Evolutionary conservation across 805 yeast species (phyloP).

Genomic region (Metschnikowia kunwiensis): DNA sequence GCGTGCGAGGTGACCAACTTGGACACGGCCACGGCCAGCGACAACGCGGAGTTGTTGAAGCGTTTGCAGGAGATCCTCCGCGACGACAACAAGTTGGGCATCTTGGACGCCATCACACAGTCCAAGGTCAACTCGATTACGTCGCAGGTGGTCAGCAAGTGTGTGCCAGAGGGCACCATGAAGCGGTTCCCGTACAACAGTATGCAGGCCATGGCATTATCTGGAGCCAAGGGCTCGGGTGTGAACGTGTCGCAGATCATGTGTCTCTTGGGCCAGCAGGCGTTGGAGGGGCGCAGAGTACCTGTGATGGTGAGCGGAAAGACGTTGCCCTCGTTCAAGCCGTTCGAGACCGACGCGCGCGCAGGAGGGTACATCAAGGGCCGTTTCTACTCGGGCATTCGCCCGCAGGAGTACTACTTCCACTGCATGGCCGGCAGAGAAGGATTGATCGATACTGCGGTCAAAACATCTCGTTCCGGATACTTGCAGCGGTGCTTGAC

Average conservation of each 20-base stretch:
- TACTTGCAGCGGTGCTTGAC: conserved; percentile 97
- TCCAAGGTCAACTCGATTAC: conserved; percentile 89
- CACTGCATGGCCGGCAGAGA: conserved; percentile 99
- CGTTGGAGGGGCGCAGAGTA: conserved; percentile 97
- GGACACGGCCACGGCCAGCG: conserved; percentile 42
- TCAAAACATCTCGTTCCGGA: conserved; percentile 97
- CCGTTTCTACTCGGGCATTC: conserved; percentile 94
- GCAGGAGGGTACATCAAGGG: conserved; percentile 99
- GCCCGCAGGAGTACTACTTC: conserved; percentile 98
- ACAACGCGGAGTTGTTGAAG: conserved; percentile 73
- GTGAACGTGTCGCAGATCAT: conserved; percentile 98
- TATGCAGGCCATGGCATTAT: conserved; percentile 98
- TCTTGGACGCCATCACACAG: conserved; percentile 93
- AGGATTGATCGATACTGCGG: conserved; percentile 99
- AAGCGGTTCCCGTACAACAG: conserved; percentile 92
- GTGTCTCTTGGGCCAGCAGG: conserved; percentile 99
- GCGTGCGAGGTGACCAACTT: conserved; percentile 93
- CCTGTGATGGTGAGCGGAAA: conserved; percentile 99
- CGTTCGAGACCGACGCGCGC: conserved; percentile 93
- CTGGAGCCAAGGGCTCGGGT: conserved; percentile 98
- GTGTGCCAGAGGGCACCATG: conserved; percentile 96
- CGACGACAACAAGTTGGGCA: conserved; percentile 88
- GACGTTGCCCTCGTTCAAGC: conserved; percentile 92
- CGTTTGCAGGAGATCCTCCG: conserved; percentile 93
- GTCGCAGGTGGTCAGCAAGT: conserved; percentile 87